phyloP scores from a whole-genome alignment of 306 rosid species.

The Rosa persica region DNA sequence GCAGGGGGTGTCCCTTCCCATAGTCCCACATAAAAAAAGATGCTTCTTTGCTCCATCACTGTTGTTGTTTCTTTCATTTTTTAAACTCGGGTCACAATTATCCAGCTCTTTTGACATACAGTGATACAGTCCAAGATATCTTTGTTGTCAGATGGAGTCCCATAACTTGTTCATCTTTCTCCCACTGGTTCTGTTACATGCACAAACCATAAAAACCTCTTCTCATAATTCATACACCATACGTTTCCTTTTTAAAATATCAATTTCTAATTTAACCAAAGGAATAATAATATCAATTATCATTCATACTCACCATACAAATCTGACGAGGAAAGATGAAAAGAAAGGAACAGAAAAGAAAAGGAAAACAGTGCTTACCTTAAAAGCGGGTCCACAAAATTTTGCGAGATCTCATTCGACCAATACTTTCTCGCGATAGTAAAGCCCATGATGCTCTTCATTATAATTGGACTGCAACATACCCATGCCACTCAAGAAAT shows the following conservation, averaged over 20 bases:
- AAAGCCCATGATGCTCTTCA: background rate
- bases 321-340: conserved; percentile 7
- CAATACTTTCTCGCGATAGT: background rate
- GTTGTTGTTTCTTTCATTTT: conserved; percentile 5
- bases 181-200: conserved; percentile 11
- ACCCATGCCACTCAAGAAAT: background rate
- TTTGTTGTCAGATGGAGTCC: conserved; percentile 12
- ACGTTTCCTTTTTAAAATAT: background rate
- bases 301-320: conserved; percentile 11
- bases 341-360: background rate
- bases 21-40: conserved; percentile 17
- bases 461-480: conserved; percentile 4
- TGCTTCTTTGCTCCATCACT: conserved; percentile 16
- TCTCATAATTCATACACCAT: background rate
- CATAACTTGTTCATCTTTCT: conserved; percentile 6
- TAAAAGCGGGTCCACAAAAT: conserved; percentile 4
- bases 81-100: background rate
- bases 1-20: background rate
- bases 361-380: background rate
- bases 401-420: background rate
- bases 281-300: background rate
- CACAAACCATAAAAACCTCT: background rate
- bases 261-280: background rate
- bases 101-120: background rate
- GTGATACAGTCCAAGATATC: background rate